phyloP scores from a whole-genome alignment of 2,329 filamentous ascomycete species.

The Tolypocladium inflatum region DNA sequence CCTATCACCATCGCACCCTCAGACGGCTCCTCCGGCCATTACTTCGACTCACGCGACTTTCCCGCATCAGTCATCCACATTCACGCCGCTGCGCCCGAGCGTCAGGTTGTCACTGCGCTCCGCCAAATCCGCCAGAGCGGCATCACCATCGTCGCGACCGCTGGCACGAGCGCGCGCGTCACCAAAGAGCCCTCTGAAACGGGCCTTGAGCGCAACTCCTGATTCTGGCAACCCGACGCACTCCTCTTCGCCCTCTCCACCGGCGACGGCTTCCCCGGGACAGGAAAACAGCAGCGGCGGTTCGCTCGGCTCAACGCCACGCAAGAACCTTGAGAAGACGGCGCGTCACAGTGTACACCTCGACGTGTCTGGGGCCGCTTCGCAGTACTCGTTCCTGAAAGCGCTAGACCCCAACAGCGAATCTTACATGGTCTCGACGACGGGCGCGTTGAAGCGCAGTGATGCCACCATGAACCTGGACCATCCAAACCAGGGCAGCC shows the following conservation, averaged over 20 bases:
- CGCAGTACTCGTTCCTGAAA: slow-evolving; percentile 40
- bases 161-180: slow-evolving; percentile 58
- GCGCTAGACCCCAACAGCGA: slow-evolving; percentile 35
- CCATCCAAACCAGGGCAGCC: slow-evolving; percentile 67
- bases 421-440: slow-evolving; percentile 24
- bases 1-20: slow-evolving; percentile 18
- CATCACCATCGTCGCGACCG: slow-evolving; percentile 38
- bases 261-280: slow-evolving; percentile 27
- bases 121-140: slow-evolving; percentile 49
- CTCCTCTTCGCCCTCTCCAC: slow-evolving; percentile 32
- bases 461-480: slow-evolving; percentile 86
- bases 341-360: slow-evolving; percentile 47
- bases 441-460: slow-evolving; percentile 84
- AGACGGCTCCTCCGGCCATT: slow-evolving; percentile 25
- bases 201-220: slow-evolving; percentile 59
- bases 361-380: slow-evolving; percentile 41
- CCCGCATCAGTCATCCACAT: slow-evolving; percentile 37
- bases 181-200: slow-evolving; percentile 72
- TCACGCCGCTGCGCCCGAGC: slow-evolving; percentile 57
- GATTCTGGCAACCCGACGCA: slow-evolving; percentile 59
- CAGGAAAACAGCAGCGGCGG: slow-evolving; percentile 31
- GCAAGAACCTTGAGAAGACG: slow-evolving; percentile 30
- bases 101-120: slow-evolving; percentile 58
- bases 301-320: slow-evolving; percentile 22
- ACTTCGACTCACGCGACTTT: slow-evolving; percentile 16